These are phyloP conservation scores for Quercus agrifolia DNA, from an alignment of 306 rosid genomes.

Conservation along the genomic window DNA sequence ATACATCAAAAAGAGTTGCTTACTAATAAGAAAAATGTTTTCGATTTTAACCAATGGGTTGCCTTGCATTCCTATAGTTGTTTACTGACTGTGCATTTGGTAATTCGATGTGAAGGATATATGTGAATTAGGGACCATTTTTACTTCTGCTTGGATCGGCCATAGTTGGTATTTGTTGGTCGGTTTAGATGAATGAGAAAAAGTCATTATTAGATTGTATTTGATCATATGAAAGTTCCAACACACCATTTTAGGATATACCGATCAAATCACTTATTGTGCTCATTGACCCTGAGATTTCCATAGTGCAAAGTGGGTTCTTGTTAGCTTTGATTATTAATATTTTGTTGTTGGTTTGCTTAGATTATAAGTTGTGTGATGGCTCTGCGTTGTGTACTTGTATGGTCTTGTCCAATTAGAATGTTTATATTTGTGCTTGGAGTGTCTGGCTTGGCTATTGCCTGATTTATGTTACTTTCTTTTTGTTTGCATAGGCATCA, in stretches of 20 bases:
- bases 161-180: neutral
- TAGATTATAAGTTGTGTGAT: neutral
- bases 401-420: neutral
- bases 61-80: too few relatives aligned
- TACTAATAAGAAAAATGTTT: too few relatives aligned
- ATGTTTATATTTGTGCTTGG: neutral
- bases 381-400: neutral
- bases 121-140: neutral
- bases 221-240: neutral
- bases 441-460: neutral
- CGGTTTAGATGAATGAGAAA: neutral
- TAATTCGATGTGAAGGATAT: neutral
- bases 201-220: neutral
- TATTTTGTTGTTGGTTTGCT: neutral
- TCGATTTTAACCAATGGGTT: too few relatives aligned
- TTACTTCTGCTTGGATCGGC: neutral
- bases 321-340: neutral
- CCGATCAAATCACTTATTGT: neutral
- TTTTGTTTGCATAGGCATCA: constrained; percentile 27
- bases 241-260: neutral
- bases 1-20: too few relatives aligned
- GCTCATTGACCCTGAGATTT: neutral
- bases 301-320: neutral
- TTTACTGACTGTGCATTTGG: neutral
- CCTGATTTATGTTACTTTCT: neutral